These are phyloP conservation scores for Amauroascus niger DNA, from an alignment of 2,329 filamentous ascomycete species.

Conservation along the genomic window DNA sequence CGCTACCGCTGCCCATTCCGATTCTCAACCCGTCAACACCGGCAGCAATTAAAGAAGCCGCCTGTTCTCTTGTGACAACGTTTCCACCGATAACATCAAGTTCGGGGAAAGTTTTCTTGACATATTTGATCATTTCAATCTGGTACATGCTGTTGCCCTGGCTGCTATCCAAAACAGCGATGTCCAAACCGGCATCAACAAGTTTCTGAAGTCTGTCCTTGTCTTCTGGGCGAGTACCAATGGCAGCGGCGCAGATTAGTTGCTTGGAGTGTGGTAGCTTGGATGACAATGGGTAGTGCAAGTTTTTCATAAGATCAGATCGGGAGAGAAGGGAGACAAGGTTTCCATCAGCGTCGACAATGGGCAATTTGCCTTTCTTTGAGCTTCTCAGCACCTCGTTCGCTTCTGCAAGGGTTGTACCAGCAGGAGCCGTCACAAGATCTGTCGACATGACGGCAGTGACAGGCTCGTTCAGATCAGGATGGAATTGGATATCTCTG, in stretches of 20 bases:
- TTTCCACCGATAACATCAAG: constrained; percentile 97
- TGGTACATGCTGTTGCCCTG: constrained; percentile 99
- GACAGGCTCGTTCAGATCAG: constrained; percentile 60
- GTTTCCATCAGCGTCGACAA: constrained; percentile 74
- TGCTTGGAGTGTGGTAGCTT: constrained; percentile 97
- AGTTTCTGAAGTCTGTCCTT: constrained; percentile 77
- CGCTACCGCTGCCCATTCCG: constrained; percentile 95
- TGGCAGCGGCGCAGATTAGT: constrained; percentile 86
- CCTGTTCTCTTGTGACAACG: constrained; percentile 95
- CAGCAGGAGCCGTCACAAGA: constrained; percentile 74
- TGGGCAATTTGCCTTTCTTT: constrained; percentile 97
- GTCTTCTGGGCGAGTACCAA: constrained; percentile 90
- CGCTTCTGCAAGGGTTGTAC: constrained; percentile 75
- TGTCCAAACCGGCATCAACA: constrained; percentile 87
- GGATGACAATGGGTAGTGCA: constrained; percentile 90
- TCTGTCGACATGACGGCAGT: constrained; percentile 92
- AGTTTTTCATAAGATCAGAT: constrained; percentile 96
- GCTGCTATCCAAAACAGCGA: constrained; percentile 90
- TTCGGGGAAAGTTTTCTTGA: constrained; percentile 74
- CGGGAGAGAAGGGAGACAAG: constrained; percentile 85
- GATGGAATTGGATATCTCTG: constrained; percentile 95
- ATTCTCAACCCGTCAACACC: constrained; percentile 95
- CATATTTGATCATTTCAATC: constrained; percentile 94
- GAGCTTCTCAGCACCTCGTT: constrained; percentile 89
- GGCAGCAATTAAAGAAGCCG: constrained; percentile 80